Percentiles rank a stretch among this genome's conserved stretches.
These are phyloP conservation scores for Cladosporium velox DNA, from an alignment of 2,329 filamentous ascomycete genomes.

Conservation along the genomic window DNA sequence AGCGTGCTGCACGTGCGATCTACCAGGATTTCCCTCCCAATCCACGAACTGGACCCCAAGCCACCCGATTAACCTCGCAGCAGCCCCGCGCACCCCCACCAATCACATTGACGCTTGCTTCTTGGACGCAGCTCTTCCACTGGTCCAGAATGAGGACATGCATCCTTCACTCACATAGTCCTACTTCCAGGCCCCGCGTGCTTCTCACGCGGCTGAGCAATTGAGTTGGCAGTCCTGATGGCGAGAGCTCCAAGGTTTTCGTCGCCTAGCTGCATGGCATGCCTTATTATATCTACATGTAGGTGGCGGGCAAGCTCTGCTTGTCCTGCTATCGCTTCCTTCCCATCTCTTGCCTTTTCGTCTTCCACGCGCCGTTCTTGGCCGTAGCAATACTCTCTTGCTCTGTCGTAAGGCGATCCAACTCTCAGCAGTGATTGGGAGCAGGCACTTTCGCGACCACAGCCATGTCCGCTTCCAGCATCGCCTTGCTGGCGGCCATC, in stretches of 20 bases:
- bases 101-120: not conserved
- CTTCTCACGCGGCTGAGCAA: slow-evolving; percentile 12
- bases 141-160: not conserved
- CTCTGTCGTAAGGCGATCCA: not conserved
- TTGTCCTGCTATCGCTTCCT: not conserved
- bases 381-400: not conserved
- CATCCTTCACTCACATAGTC: not conserved
- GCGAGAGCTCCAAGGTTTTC: not conserved
- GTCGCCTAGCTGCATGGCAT: not conserved
- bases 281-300: slow-evolving; percentile 2
- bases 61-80: not conserved
- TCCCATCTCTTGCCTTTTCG: not conserved
- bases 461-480: slow-evolving; percentile 28
- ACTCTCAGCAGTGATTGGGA: not conserved
- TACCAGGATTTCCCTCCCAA: not conserved
- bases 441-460: not conserved
- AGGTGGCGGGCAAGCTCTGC: slow-evolving; percentile 5
- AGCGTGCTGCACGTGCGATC: not conserved
- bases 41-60: not conserved
- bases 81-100: slow-evolving; percentile 10
- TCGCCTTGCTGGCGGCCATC: slow-evolving; percentile 22
- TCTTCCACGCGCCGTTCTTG: not conserved
- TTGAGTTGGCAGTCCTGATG: not conserved
- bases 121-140: slow-evolving; percentile 3
- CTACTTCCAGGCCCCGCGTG: not conserved